A percentile compares a stretch with the other conserved stretches of the same genome.
Evolutionary conservation across 345 rosid species (phyloP).

Genomic region (Acer negundo): DNA sequence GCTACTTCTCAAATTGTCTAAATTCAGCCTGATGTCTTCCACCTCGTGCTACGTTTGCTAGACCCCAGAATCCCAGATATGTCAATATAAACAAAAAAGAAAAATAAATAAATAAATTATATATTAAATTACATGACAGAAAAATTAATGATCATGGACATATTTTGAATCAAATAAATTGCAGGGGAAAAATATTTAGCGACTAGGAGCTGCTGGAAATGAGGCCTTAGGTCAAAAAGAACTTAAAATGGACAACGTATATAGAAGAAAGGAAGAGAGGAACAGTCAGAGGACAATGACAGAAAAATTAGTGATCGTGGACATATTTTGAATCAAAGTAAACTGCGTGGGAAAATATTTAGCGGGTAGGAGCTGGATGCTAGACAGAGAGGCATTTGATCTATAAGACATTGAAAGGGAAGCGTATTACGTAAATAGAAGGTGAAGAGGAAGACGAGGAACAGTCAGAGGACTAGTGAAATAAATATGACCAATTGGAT

Average conservation of each 20-base stretch:
- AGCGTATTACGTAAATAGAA: background rate
- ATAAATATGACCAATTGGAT: background rate
- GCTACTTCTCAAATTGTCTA: constrained; percentile 24
- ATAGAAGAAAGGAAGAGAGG: background rate
- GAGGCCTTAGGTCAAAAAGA: background rate
- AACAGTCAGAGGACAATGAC: background rate
- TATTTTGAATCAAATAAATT: background rate
- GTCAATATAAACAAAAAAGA: constrained; percentile 15
- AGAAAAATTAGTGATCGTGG: background rate
- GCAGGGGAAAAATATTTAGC: background rate
- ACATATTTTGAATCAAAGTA: background rate
- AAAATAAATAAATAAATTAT: background rate
- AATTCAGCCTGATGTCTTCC: constrained; percentile 38
- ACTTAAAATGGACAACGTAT: background rate
- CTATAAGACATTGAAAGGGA: background rate
- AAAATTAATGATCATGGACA: background rate
- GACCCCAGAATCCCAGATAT: constrained; percentile 14
- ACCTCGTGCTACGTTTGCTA: constrained; percentile 30
- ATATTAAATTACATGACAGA: background rate
- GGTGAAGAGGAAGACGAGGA: background rate
- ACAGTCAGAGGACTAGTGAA: background rate
- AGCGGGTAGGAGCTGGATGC: background rate
- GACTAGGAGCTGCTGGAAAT: background rate
- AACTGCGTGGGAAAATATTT: background rate
- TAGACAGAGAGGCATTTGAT: background rate